Conservation (phyloP, 257 asterid species). For the Verbena officinalis region DNA sequence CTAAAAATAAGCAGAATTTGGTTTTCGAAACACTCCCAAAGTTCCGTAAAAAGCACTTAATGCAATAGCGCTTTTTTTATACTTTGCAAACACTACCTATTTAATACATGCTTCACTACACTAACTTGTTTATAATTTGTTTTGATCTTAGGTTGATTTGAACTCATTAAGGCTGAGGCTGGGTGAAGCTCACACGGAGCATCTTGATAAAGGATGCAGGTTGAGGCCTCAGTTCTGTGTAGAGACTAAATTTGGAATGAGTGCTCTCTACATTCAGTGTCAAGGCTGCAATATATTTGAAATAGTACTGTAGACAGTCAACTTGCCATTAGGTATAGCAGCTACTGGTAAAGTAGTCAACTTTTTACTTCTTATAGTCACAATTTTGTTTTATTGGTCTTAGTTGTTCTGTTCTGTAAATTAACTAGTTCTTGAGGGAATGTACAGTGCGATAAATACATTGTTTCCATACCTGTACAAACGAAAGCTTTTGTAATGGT, state of each 20-base stretch:
- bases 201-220: conserved; percentile 83
- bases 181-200: conserved; percentile 84
- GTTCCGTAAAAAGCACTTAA: too few species aligned
- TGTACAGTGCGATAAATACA: conserved; percentile 9
- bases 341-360: conserved; percentile 4
- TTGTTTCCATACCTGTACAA: not conserved
- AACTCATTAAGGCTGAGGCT: conserved; percentile 56
- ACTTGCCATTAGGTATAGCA: conserved; percentile 15
- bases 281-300: conserved; percentile 71
- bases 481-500: not conserved
- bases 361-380: not conserved
- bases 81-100: too few species aligned
- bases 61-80: too few species aligned
- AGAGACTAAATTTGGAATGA: conserved; percentile 65
- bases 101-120: conserved; percentile 6
- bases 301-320: conserved; percentile 52
- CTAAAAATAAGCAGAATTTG: too few species aligned
- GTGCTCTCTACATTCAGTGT: conserved; percentile 81
- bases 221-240: conserved; percentile 66
- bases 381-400: conserved; percentile 17
- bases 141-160: conserved; percentile 58
- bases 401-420: not conserved
- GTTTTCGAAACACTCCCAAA: too few species aligned
- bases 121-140: conserved; percentile 15
- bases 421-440: conserved; percentile 5